phyloP scores from a whole-genome alignment of 2,329 filamentous ascomycete species.

The Exophiala calicioides region DNA sequence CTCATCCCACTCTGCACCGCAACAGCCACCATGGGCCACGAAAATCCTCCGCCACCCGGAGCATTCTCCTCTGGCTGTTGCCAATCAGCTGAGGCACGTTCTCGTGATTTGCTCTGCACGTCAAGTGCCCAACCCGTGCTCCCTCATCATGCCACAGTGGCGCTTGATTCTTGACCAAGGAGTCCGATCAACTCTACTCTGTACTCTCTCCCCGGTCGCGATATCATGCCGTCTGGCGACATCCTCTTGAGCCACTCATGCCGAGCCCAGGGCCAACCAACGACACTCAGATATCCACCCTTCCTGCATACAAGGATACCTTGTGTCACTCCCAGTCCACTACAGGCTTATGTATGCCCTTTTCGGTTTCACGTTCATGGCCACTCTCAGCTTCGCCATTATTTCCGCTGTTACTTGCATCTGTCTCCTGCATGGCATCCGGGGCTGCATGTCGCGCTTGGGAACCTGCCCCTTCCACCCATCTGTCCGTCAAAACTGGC shows the following conservation, averaged over 20 bases:
- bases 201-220: no score
- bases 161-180: no score
- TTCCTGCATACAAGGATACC: slow-evolving; percentile 10
- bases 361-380: slow-evolving; percentile 2
- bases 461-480: neutral
- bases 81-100: slow-evolving; percentile 7
- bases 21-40: slow-evolving; percentile 25
- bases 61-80: slow-evolving; percentile 6
- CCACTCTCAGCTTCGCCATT: slow-evolving; percentile 1
- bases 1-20: slow-evolving; percentile 23
- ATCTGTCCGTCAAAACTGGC: neutral
- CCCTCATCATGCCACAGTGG: neutral
- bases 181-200: no score
- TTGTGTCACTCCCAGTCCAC: neutral
- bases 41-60: slow-evolving; percentile 19
- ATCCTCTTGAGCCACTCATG: neutral
- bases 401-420: neutral
- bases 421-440: neutral
- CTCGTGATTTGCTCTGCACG: neutral
- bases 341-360: neutral
- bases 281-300: slow-evolving; percentile 13
- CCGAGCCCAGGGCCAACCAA: neutral
- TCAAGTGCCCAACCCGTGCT: no score
- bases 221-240: slow-evolving; percentile 2
- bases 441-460: neutral